Evolutionary conservation across 768 basidiomycete species (phyloP).

Genomic region (Xanthoconium stramineum): DNA sequence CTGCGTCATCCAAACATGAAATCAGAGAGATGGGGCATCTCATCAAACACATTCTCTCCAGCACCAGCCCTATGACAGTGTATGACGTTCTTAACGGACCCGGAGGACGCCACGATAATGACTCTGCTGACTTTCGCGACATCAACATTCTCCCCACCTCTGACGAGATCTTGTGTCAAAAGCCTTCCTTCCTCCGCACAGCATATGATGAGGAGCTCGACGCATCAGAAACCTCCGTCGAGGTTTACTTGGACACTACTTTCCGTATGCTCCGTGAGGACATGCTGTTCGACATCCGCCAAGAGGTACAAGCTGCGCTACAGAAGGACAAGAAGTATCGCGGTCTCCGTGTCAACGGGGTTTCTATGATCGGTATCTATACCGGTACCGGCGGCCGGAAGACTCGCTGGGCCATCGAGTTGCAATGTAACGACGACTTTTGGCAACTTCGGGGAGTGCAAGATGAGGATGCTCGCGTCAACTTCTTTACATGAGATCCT

Average conservation of each 20-base stretch:
- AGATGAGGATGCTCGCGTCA: slow-evolving; percentile 30
- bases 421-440: slow-evolving; percentile 36
- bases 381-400: slow-evolving; percentile 20
- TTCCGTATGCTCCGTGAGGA: slow-evolving; percentile 66
- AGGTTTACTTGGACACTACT: slow-evolving; percentile 57
- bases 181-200: slow-evolving; percentile 48
- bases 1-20: slow-evolving; percentile 22
- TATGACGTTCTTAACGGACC: slow-evolving; percentile 31
- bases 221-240: slow-evolving; percentile 30
- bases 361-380: slow-evolving; percentile 38
- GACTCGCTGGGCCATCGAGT: slow-evolving; percentile 41
- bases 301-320: slow-evolving; percentile 45
- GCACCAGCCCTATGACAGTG: slow-evolving; percentile 12
- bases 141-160: slow-evolving; percentile 62
- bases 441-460: slow-evolving; percentile 29
- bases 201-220: slow-evolving; percentile 18
- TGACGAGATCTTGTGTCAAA: slow-evolving; percentile 48
- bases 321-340: slow-evolving; percentile 37
- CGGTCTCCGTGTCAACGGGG: slow-evolving; percentile 28
- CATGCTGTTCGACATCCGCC: slow-evolving; percentile 54
- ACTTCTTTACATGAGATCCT: slow-evolving; percentile 33
- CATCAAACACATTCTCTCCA: slow-evolving; percentile 38
- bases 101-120: slow-evolving; percentile 71
- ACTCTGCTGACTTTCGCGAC: slow-evolving; percentile 52
- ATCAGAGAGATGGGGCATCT: slow-evolving; percentile 35